Evolutionary conservation across 345 rosid species (phyloP).

Genomic region (Linum trigynum): DNA sequence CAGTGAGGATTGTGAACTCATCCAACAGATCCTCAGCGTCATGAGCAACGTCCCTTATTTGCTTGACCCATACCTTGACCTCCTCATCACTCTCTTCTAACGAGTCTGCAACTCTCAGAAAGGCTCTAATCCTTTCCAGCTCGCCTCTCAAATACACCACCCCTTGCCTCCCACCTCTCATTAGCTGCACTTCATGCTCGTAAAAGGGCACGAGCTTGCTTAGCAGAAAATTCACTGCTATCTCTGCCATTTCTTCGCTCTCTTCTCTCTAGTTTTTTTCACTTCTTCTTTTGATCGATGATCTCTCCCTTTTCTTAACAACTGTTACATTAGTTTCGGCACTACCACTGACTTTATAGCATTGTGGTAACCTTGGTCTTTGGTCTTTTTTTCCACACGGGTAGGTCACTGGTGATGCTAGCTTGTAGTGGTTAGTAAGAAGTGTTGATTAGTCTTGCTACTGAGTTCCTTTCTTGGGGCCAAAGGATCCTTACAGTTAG

Average conservation of each 20-base stretch:
- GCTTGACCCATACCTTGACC: conserved; percentile 28
- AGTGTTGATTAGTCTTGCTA: too few relatives aligned
- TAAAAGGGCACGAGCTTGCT: conserved; percentile 20
- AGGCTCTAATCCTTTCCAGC: conserved; percentile 27
- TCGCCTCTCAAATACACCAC: conserved; percentile 21
- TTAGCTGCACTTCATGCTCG: conserved; percentile 15
- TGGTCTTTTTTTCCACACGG: too few relatives aligned
- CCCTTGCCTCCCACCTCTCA: conserved; percentile 14
- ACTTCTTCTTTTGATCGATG: too few relatives aligned
- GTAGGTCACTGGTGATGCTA: too few relatives aligned
- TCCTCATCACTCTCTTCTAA: conserved; percentile 19
- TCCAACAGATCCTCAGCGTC: conserved; percentile 25
- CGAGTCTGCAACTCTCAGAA: conserved; percentile 25
- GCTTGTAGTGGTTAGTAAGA: too few relatives aligned
- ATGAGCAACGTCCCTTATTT: conserved; percentile 24
- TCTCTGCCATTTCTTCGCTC: conserved; percentile 22
- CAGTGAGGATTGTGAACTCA: conserved; percentile 11
- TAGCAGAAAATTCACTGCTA: conserved; percentile 24
- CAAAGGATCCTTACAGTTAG: too few relatives aligned
- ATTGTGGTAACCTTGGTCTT: too few relatives aligned
- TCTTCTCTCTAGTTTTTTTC: neutral
- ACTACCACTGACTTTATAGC: too few relatives aligned
- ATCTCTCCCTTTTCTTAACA: too few relatives aligned
- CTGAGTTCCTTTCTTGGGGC: too few relatives aligned
- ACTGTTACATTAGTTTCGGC: too few relatives aligned